A percentile compares a stretch with the other conserved stretches of the same genome.
These are phyloP conservation scores for Picea glauca DNA, from an alignment of 75 land plant species.

Conservation along the genomic window DNA sequence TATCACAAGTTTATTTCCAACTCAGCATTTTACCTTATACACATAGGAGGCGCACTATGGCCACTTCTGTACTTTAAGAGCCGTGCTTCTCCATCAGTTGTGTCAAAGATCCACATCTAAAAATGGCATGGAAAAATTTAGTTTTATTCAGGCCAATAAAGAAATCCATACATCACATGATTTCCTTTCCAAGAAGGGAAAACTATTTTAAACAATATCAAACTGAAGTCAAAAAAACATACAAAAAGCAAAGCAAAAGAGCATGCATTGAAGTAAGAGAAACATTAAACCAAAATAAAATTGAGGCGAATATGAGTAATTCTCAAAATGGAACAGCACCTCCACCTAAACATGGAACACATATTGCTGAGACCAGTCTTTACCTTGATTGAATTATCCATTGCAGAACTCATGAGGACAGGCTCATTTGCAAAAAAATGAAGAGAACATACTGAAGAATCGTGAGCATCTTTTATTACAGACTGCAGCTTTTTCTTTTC, in stretches of 20 bases:
- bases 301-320: background rate
- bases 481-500: conserved; percentile 88
- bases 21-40: conserved; percentile 50
- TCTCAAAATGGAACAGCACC: background rate
- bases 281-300: background rate
- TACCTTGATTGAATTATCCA: conserved; percentile 93
- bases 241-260: background rate
- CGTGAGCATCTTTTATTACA: conserved; percentile 94
- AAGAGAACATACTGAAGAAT: conserved; percentile 62
- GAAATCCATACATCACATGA: background rate
- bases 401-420: conserved; percentile 84
- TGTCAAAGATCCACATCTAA: conserved; percentile 99
- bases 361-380: background rate
- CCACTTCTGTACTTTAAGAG: conserved; percentile 94
- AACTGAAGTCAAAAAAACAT: background rate
- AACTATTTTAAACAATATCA: background rate
- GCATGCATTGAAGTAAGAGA: background rate
- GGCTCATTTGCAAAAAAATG: conserved; percentile 97
- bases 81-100: conserved; percentile 92
- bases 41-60: conserved; percentile 98
- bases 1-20: background rate
- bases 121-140: background rate
- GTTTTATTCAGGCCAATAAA: background rate
- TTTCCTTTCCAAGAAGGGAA: background rate
- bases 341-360: background rate